Percentiles rank a stretch among this genome's conserved stretches.
These are phyloP conservation scores for Hebeloma cylindrosporum DNA, from an alignment of 768 basidiomycete genomes.

Conservation along the genomic window DNA sequence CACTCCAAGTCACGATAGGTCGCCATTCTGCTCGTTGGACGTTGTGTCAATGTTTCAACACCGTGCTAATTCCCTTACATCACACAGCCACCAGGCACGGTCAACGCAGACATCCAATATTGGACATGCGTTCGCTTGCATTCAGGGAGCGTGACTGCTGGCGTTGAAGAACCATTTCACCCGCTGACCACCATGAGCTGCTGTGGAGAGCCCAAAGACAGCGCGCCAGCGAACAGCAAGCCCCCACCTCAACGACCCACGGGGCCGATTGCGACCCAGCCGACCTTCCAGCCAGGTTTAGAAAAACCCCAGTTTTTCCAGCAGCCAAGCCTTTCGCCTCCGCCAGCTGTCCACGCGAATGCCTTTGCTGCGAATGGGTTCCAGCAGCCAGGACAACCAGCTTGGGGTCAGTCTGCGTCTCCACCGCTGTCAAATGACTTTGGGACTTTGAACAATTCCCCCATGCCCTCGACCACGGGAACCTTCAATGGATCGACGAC, in stretches of 20 bases:
- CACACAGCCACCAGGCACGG: conserved; percentile 10
- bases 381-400: conserved; percentile 18
- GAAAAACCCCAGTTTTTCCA: conserved; percentile 45
- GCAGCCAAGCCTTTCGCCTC: conserved; percentile 44
- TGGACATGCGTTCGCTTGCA: not conserved
- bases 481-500: conserved; percentile 23
- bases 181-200: conserved; percentile 55
- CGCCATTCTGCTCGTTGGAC: no score
- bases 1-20: no score
- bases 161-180: conserved; percentile 5
- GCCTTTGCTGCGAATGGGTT: conserved; percentile 25
- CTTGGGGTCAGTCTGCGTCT: conserved; percentile 40
- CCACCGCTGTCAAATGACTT: conserved; percentile 38
- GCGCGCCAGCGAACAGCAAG: conserved; percentile 33
- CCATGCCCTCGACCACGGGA: conserved; percentile 14
- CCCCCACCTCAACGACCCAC: conserved; percentile 21
- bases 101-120: not conserved
- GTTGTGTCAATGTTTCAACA: no score
- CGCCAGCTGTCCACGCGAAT: conserved; percentile 35
- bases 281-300: conserved; percentile 37
- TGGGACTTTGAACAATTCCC: conserved; percentile 20
- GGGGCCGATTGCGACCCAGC: conserved; percentile 50
- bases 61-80: not conserved
- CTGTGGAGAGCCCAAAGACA: conserved; percentile 52
- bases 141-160: conserved; percentile 5